These are phyloP conservation scores for Friedmanniomyces endolithicus DNA, from an alignment of 495 filamentous ascomycete genomes.

Conservation along the genomic window DNA sequence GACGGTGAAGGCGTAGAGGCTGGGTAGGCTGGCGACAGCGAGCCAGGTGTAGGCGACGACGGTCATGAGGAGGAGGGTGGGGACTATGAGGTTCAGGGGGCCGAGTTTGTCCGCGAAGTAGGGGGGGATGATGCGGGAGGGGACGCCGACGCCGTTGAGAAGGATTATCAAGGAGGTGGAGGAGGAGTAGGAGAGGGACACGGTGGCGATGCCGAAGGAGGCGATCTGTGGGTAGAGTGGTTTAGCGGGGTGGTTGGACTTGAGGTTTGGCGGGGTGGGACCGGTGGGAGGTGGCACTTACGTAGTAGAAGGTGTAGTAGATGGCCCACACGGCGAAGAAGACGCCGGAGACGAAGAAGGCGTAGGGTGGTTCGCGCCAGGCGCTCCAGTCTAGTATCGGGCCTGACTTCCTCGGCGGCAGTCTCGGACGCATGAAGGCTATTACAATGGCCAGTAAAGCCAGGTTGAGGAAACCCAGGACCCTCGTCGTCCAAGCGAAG, in stretches of 20 bases:
- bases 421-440: constrained; percentile 23
- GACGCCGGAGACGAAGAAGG: constrained; percentile 26
- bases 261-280: neutral
- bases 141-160: constrained; percentile 29
- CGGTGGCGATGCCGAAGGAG: constrained; percentile 21
- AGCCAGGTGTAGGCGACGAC: constrained; percentile 28
- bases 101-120: constrained; percentile 29
- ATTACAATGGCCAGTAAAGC: constrained; percentile 11
- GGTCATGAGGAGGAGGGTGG: constrained; percentile 17
- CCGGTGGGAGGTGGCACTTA: neutral
- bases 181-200: constrained; percentile 22
- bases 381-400: constrained; percentile 32
- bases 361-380: constrained; percentile 29
- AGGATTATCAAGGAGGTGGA: constrained; percentile 27
- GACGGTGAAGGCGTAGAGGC: constrained; percentile 25
- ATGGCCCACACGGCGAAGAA: constrained; percentile 30
- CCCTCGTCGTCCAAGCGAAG: constrained; percentile 32
- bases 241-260: neutral
- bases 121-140: constrained; percentile 27
- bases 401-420: constrained; percentile 31
- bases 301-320: constrained; percentile 32
- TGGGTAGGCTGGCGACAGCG: constrained; percentile 14
- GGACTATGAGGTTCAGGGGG: constrained; percentile 28
- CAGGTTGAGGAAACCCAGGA: constrained; percentile 32
- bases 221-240: constrained; percentile 15